A percentile compares a stretch with the other conserved stretches of the same genome.
These are phyloP conservation scores for Sophora flavescens DNA, from an alignment of 306 rosid genomes.

Conservation along the genomic window DNA sequence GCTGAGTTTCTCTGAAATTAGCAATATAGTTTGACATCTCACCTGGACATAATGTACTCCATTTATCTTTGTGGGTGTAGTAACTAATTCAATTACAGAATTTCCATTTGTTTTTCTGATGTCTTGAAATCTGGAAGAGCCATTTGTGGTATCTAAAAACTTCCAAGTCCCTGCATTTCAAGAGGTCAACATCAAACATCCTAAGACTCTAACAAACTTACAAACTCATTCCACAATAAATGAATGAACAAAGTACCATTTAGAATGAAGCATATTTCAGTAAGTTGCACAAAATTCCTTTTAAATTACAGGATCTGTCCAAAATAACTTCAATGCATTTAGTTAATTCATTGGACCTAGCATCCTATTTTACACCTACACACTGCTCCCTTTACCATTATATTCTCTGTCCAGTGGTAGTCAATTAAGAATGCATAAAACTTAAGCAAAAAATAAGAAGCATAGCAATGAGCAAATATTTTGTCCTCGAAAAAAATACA, in stretches of 20 bases:
- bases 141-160: constrained; percentile 71
- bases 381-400: constrained; percentile 10
- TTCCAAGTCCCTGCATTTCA: constrained; percentile 83
- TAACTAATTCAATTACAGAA: constrained; percentile 83
- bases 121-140: constrained; percentile 84
- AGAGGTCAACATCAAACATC: constrained; percentile 40
- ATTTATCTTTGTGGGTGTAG: constrained; percentile 87
- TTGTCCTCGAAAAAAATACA: not conserved
- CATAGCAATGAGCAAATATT: not conserved
- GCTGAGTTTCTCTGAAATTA: constrained; percentile 36
- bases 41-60: constrained; percentile 98
- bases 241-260: not conserved
- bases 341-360: constrained; percentile 16
- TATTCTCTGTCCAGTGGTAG: constrained; percentile 23
- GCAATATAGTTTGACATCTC: constrained; percentile 43
- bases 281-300: constrained; percentile 25
- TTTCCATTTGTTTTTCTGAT: constrained; percentile 78
- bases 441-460: constrained; percentile 19
- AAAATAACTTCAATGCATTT: constrained; percentile 39
- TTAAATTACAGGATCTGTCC: constrained; percentile 27
- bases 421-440: constrained; percentile 26
- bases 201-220: constrained; percentile 25
- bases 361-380: constrained; percentile 7
- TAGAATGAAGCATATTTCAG: constrained; percentile 34
- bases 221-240: constrained; percentile 35